Evolutionary conservation across 78 protist species (phyloP).

Genomic region (Planoprotostelium fungivorum): DNA sequence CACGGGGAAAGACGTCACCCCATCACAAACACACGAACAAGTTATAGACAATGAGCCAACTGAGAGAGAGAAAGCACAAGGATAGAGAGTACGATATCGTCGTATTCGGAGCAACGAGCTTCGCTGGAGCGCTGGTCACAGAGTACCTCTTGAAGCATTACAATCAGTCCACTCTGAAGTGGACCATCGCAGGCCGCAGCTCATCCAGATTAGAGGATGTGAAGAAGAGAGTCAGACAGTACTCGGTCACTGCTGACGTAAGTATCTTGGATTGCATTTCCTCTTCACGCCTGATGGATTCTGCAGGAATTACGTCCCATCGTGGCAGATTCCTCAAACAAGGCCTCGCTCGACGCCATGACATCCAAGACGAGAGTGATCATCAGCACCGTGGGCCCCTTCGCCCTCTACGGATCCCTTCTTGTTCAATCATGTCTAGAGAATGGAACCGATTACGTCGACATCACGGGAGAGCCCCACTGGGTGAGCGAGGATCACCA

Average conservation of each 20-base stretch:
- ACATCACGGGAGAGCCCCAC: constrained; percentile 55
- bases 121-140: constrained; percentile 6
- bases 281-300: background rate
- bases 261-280: too few species aligned
- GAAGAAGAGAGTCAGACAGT: background rate
- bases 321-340: background rate
- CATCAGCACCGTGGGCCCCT: constrained; percentile 38
- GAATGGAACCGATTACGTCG: constrained; percentile 23
- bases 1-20: too few species aligned
- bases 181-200: background rate
- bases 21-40: too few species aligned
- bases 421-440: constrained; percentile 31
- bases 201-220: background rate
- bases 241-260: background rate
- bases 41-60: background rate
- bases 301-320: background rate
- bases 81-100: constrained; percentile 9
- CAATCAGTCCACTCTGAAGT: background rate
- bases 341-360: background rate
- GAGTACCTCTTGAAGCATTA: background rate
- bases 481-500: background rate
- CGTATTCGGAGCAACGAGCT: constrained; percentile 15
- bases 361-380: constrained; percentile 4
- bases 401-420: background rate
- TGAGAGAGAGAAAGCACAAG: background rate